phyloP scores from a whole-genome alignment of 805 yeast species.

The Ogataea saltuana region DNA sequence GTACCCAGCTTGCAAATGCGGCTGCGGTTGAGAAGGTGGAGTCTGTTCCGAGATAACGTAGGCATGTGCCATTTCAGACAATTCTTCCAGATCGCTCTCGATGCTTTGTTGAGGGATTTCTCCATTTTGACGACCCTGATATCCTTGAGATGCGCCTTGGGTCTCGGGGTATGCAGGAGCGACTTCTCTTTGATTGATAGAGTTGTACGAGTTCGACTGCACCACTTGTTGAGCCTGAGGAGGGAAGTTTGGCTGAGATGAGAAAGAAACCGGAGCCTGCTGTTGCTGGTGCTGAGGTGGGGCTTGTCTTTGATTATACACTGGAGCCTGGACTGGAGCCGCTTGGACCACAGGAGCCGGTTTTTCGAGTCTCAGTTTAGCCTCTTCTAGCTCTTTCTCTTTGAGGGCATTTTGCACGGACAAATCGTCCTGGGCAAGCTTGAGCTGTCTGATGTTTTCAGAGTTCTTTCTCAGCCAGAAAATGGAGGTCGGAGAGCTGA shows the following conservation, averaged over 20 bases:
- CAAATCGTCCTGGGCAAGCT: conserved; percentile 29
- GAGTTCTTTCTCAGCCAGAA: conserved; percentile 37
- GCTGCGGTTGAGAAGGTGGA: conserved; percentile 17
- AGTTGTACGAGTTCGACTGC: conserved; percentile 4
- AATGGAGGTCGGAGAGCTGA: conserved; percentile 32
- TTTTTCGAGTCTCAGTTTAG: conserved; percentile 30
- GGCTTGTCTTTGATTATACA: conserved; percentile 21
- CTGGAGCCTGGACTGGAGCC: conserved; percentile 7
- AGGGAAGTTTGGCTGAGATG: conserved; percentile 8
- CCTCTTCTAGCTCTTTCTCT: conserved; percentile 27
- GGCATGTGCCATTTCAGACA: conserved; percentile 35
- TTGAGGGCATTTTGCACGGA: conserved; percentile 30
- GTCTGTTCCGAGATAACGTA: conserved; percentile 32
- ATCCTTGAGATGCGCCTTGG: conserved; percentile 12
- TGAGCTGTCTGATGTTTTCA: conserved; percentile 32
- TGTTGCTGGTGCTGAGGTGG: neutral
- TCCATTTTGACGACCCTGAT: conserved; percentile 11
- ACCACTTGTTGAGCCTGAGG: conserved; percentile 1
- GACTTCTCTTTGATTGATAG: conserved; percentile 2
- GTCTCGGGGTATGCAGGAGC: conserved; percentile 10
- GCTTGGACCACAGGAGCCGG: conserved; percentile 13
- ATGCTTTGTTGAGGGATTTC: conserved; percentile 17
- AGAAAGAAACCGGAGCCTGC: conserved; percentile 1
- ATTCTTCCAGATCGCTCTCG: conserved; percentile 34
- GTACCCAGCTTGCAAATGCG: conserved; percentile 23